phyloP scores from a whole-genome alignment of 805 yeast genomes.

The Schwanniomyces occidentalis region DNA sequence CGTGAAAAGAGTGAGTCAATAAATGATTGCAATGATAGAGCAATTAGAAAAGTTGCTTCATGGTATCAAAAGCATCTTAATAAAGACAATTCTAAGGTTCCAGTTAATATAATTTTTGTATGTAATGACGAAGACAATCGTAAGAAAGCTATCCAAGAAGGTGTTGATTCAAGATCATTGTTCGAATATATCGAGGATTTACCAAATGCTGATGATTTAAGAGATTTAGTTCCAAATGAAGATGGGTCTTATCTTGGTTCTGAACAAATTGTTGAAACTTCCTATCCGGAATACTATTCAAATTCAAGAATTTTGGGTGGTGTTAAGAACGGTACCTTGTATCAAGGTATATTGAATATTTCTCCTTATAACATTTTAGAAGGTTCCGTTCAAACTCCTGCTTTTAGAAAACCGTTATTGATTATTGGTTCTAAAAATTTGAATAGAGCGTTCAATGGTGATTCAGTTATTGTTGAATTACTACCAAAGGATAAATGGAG shows the following conservation, averaged over 20 bases:
- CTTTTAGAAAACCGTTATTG: conserved; percentile 78
- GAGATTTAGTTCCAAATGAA: conserved; percentile 72
- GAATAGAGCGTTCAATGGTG: conserved; percentile 92
- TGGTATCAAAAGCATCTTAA: conserved; percentile 74
- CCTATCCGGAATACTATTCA: conserved; percentile 76
- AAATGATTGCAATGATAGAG: conserved; percentile 89
- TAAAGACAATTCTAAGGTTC: conserved; percentile 22
- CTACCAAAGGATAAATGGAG: conserved; percentile 87
- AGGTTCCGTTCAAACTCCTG: conserved; percentile 72
- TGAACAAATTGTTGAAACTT: conserved; percentile 46
- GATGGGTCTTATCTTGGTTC: conserved; percentile 35
- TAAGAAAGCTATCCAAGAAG: conserved; percentile 54
- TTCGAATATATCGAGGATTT: conserved; percentile 69
- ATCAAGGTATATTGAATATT: conserved; percentile 79
- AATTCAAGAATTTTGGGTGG: conserved; percentile 89
- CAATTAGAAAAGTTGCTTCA: conserved; percentile 71
- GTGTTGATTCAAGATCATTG: conserved; percentile 55
- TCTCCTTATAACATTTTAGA: conserved; percentile 87
- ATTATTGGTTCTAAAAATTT: conserved; percentile 80
- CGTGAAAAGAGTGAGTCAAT: conserved; percentile 69
- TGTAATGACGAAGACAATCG: conserved; percentile 79
- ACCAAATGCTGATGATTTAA: conserved; percentile 70
- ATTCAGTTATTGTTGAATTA: conserved; percentile 85
- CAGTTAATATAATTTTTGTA: conserved; percentile 54
- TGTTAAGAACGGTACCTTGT: conserved; percentile 77